A percentile compares a stretch with the other conserved stretches of the same genome.
Conservation (phyloP, 2,329 filamentous ascomycete genomes). For the Helotiales sp. region DNA sequence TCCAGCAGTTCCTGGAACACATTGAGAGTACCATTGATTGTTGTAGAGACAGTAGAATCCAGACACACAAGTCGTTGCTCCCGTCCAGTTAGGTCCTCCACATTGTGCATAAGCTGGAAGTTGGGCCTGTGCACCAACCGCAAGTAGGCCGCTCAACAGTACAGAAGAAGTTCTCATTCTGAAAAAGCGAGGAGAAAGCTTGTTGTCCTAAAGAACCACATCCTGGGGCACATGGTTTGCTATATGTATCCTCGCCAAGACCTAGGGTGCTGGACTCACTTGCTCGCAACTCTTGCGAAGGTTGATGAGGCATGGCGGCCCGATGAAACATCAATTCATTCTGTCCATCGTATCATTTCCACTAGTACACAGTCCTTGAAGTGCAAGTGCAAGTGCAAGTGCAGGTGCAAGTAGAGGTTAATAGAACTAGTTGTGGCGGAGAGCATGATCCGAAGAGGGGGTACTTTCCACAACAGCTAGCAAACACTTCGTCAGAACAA, state of each 20-base stretch:
- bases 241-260: background rate
- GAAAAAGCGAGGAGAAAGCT: background rate
- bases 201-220: background rate
- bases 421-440: background rate
- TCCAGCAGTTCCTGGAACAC: constrained; percentile 12
- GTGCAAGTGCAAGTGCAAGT: background rate
- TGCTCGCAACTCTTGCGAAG: background rate
- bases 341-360: background rate
- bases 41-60: constrained; percentile 34
- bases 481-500: background rate
- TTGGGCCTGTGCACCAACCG: constrained; percentile 14
- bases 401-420: background rate
- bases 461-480: background rate
- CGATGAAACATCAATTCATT: background rate
- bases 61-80: constrained; percentile 38
- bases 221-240: background rate
- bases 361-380: background rate
- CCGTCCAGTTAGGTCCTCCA: constrained; percentile 42
- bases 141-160: constrained; percentile 4
- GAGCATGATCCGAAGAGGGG: background rate
- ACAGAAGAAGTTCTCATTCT: constrained; percentile 10
- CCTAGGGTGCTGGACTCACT: background rate
- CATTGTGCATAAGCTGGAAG: constrained; percentile 41
- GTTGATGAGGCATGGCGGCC: background rate
- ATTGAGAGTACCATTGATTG: constrained; percentile 28